Conservation (phyloP, 129 eudicot species). For the carrot (Daucus carota) region DNA sequence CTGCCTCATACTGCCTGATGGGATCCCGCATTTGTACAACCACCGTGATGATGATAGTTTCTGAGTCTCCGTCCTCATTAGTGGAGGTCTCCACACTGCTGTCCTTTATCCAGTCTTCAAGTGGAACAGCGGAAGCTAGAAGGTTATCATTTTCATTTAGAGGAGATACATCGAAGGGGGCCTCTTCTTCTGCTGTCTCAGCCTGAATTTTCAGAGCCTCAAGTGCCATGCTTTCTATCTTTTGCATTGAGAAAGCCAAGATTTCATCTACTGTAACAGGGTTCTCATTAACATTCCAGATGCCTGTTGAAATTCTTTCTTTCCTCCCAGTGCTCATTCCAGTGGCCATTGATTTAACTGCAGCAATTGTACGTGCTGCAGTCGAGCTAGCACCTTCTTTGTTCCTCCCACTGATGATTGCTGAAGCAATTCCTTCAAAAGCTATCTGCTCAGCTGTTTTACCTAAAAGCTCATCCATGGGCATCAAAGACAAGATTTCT, state of each 20-base stretch:
- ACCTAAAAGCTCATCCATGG: conserved; percentile 69
- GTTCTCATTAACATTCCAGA: conserved; percentile 72
- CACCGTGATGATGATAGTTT: conserved; percentile 35
- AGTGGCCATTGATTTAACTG: conserved; percentile 61
- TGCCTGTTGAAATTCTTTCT: conserved; percentile 74
- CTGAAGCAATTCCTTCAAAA: conserved; percentile 92
- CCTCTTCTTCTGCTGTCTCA: conserved; percentile 49
- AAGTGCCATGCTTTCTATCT: conserved; percentile 70
- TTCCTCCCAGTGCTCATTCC: conserved; percentile 69
- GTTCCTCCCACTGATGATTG: conserved; percentile 77
- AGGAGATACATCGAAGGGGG: conserved; percentile 87
- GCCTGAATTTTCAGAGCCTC: conserved; percentile 84
- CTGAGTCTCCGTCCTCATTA: conserved; percentile 16
- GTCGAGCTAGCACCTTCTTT: conserved; percentile 91
- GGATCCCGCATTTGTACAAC: conserved; percentile 78
- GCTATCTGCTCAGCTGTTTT: conserved; percentile 93
- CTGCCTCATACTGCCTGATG: conserved; percentile 73
- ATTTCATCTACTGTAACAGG: conserved; percentile 62
- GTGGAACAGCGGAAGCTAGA: conserved; percentile 45
- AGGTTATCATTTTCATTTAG: conserved; percentile 21
- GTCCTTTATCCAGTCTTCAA: conserved; percentile 71
- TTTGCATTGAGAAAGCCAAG: conserved; percentile 63
- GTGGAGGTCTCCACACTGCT: conserved; percentile 13
- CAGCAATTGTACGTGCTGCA: conserved; percentile 62
- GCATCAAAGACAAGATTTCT: conserved; percentile 61